Evolutionary conservation across 495 filamentous ascomycete species (phyloP).

Genomic region (Staphylotrichum tortipilum): DNA sequence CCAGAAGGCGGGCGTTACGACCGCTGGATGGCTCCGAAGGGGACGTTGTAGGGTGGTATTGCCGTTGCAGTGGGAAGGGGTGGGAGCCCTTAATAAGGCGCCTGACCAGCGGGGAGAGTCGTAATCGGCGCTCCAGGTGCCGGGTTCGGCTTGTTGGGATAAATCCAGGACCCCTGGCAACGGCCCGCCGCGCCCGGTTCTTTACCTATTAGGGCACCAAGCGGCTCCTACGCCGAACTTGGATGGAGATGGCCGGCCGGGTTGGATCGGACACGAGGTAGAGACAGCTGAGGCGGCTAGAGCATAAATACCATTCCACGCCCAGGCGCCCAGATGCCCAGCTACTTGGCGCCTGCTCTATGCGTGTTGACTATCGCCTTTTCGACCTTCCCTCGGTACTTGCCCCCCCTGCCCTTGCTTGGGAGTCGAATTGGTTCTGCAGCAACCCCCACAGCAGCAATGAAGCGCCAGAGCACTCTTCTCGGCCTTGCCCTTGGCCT

Average conservation of each 20-base stretch:
- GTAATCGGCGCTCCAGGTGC: not conserved
- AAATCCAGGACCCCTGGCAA: not conserved
- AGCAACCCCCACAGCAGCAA: too few relatives aligned
- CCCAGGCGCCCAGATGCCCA: not conserved
- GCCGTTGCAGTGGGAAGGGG: too few relatives aligned
- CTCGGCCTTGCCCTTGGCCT: conserved; percentile 40
- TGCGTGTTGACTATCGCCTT: not conserved
- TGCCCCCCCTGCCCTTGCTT: not conserved
- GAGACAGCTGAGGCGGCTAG: too few relatives aligned
- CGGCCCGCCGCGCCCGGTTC: conserved; percentile 1
- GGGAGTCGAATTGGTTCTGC: not conserved
- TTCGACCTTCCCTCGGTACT: too few relatives aligned
- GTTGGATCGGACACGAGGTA: too few relatives aligned
- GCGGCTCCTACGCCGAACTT: not conserved
- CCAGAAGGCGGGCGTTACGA: too few relatives aligned
- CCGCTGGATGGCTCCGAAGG: too few relatives aligned
- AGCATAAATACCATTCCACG: too few relatives aligned
- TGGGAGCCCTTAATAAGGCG: too few relatives aligned
- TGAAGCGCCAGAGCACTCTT: conserved; percentile 23
- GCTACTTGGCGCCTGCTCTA: not conserved
- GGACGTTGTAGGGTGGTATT: too few relatives aligned
- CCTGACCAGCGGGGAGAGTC: not conserved
- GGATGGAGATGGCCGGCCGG: not conserved
- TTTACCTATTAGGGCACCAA: not conserved
- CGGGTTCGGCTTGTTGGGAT: not conserved